Evolutionary conservation across 106 monocot species (phyloP), one percentile per base, ranked within the genome.

Genomic region (Allium cepa): DNA sequence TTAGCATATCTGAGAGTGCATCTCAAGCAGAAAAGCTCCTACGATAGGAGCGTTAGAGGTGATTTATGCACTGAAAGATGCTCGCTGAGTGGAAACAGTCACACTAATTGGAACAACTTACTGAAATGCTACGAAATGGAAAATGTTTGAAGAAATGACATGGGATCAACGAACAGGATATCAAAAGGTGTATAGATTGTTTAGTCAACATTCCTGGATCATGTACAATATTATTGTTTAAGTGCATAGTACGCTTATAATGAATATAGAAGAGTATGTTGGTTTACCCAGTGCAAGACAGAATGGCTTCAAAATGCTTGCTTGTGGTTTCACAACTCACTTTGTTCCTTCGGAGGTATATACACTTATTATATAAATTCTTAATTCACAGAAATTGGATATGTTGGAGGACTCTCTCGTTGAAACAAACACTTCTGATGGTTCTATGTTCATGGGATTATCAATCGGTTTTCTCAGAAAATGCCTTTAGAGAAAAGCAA

Each of bases 321-420:
- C 93, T 36, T 99, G 92, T 83, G 99, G 99, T 47, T 82, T 99
- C 56, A 92, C 93, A 59, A 99, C 93, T 64, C 99, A 99, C 62
- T 90, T 87, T 83, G 90, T 99, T 27, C 75, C 80, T 75, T 87
- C 83, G 47, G 68, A 68, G 68, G 99, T 99, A 83, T 79, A 12
- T 55, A 36, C 36, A 36, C 36, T 36, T 36, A 36, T 1, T 36
- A 36, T 4, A 36, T 36, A 36, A 36, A 5, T 36, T 36, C 5
- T 36, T n/a, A 48, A 46, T 73, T 80, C 26, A 46, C 89, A 97
- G 97, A 86, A 50, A 75, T 71, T 97, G 49, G 15, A 57, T 62
- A 71, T 73, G 57, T 70, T 97, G 46, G 92, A 92, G 71, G 84
- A 87, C 65, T 60, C 84, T 47, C 84, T 97, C 26, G 64, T 81